These are phyloP conservation scores for Vitellaria paradoxa DNA, from an alignment of 179 eudicot genomes.

Conservation along the genomic window DNA sequence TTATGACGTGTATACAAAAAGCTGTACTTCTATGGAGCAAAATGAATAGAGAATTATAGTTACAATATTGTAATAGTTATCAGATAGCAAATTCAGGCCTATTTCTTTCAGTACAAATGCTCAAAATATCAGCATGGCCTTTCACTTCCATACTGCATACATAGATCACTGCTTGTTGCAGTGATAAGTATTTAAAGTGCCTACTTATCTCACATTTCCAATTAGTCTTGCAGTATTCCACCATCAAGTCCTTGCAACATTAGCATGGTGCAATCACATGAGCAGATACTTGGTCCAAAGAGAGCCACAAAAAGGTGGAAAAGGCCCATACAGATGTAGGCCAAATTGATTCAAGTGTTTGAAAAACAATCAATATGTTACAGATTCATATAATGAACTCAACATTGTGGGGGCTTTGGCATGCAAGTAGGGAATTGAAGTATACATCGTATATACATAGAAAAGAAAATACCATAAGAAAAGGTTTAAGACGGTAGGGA, in stretches of 20 bases:
- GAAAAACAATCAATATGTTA: not conserved
- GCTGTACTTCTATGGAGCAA: slow-evolving; percentile 1
- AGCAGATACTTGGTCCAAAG: too few relatives aligned
- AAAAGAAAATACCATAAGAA: not conserved
- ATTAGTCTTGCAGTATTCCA: not conserved
- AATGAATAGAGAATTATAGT: not conserved
- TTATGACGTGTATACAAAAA: not conserved
- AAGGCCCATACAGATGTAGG: not conserved
- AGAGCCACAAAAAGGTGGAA: not conserved
- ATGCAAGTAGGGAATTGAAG: too few relatives aligned
- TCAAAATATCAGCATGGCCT: not conserved
- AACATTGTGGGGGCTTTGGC: not conserved
- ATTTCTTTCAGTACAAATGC: not conserved
- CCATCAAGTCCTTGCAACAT: not conserved
- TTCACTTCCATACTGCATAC: not conserved
- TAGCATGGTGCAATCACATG: not conserved
- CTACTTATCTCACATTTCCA: not conserved
- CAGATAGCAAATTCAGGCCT: slow-evolving; percentile 1
- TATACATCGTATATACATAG: not conserved
- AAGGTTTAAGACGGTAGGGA: not conserved
- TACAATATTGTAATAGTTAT: too few relatives aligned
- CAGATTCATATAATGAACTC: not conserved
- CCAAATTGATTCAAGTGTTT: not conserved
- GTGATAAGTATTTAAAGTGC: not conserved
- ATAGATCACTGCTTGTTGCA: not conserved